Conservation (phyloP, 768 basidiomycete species). For the Tulasnella sp. region DNA sequence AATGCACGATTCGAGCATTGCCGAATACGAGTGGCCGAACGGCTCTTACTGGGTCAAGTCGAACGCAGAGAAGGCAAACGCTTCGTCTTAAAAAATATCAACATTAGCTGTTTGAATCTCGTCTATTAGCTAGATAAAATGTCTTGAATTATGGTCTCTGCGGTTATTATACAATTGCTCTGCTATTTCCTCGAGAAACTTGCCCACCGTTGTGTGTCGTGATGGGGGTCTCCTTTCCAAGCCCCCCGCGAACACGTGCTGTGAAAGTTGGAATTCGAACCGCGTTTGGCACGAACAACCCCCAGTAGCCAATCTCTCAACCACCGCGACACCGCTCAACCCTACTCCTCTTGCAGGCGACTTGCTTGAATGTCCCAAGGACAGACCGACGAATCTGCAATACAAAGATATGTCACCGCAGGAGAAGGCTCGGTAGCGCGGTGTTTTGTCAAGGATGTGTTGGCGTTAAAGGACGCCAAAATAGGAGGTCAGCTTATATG, state of each 20-base stretch:
- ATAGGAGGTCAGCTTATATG: constrained; percentile 25
- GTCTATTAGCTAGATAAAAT: neutral
- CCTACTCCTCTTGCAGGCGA: neutral
- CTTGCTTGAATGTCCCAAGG: neutral
- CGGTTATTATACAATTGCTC: neutral
- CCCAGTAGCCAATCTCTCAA: neutral
- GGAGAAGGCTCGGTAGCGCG: constrained; percentile 47
- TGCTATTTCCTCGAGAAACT: neutral
- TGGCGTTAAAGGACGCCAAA: constrained; percentile 38
- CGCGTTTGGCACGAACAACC: neutral
- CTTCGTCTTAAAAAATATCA: neutral
- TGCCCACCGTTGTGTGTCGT: neutral
- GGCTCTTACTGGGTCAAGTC: constrained; percentile 63
- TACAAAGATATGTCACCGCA: neutral
- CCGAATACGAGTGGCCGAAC: constrained; percentile 76
- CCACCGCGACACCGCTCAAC: neutral
- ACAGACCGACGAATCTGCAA: neutral
- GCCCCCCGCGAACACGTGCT: neutral
- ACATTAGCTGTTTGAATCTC: neutral
- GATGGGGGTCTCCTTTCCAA: neutral
- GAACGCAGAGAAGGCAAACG: constrained; percentile 10
- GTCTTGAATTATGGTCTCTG: neutral
- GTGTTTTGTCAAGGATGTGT: constrained; percentile 49
- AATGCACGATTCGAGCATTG: constrained; percentile 74
- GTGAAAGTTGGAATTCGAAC: neutral